Evolutionary conservation across 495 filamentous ascomycete species (phyloP), one percentile per base, ranked within the genome.

Genomic region (Penicillium waksmanii): DNA sequence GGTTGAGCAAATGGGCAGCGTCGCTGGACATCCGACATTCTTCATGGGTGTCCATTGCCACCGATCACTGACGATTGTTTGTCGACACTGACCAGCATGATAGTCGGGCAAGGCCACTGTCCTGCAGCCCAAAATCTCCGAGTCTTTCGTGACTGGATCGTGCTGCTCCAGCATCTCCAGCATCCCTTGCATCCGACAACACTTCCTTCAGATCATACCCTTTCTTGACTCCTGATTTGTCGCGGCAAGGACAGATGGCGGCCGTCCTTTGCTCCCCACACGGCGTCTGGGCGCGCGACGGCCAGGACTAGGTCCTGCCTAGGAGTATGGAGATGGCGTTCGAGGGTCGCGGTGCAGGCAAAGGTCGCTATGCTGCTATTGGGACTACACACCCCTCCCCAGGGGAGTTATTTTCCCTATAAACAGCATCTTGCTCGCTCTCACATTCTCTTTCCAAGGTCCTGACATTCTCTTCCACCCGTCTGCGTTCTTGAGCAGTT

Each of bases 361-460:
- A 74, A 77, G 65, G 71, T 59, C 71, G 57, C 64, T 73, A 78
- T 77, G 76, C 64, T 66, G 62, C 69, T 69, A 72, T 70, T 69
- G 59, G 66, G 71, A 61, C 65, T 65, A 66, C 68, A 64, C 36
- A 64, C 67, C 68, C 73, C 64, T 71, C 68, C 57, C 63, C 62
- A 71, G 65, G 65, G 69, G 68, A 77, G 67, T 58, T 73, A 71
- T 67, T 65, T 71, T 70, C 65, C 72, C 71, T 80, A 82, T 82
- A 80, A 80, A 80, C 77, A 78, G 67, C 73, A 76, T 77, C 72
- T 58, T 69, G 66, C 66, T 75, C 77, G 77, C 78, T 80, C 72
- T 69, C 74, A 81, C 83, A 85, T 84, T 85, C 82, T 82, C 80
- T 83, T 80, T 75, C 71, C 60, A 74, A 81, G 78, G 78, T 71